Percentiles rank a stretch among this genome's conserved stretches.
These are phyloP conservation scores for Catunica adiposa DNA, from an alignment of 2,329 filamentous ascomycete species.

Conservation along the genomic window DNA sequence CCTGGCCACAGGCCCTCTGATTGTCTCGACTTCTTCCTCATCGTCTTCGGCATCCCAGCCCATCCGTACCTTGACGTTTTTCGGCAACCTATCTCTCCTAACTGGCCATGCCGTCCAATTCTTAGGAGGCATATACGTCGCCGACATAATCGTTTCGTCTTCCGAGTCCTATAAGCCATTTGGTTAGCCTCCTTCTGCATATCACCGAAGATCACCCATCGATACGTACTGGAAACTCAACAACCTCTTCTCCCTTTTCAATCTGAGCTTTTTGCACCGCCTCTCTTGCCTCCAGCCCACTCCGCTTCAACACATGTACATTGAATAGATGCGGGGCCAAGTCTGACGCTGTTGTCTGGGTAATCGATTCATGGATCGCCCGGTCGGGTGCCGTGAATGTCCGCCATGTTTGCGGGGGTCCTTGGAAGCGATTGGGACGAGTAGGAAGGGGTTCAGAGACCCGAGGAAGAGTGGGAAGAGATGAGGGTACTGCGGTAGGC, in stretches of 20 bases:
- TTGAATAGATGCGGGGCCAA: slow-evolving; percentile 67
- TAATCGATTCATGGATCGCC: slow-evolving; percentile 44
- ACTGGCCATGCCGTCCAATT: slow-evolving; percentile 81
- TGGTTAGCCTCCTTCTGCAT: background rate
- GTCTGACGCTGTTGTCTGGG: slow-evolving; percentile 46
- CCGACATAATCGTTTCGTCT: slow-evolving; percentile 8
- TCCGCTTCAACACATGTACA: slow-evolving; percentile 46
- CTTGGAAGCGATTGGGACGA: slow-evolving; percentile 59
- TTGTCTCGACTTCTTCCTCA: background rate
- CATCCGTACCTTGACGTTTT: slow-evolving; percentile 3
- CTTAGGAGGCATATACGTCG: slow-evolving; percentile 30
- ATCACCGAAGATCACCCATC: background rate
- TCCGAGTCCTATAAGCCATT: slow-evolving; percentile 9
- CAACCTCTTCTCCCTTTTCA: slow-evolving; percentile 12
- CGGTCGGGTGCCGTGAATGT: slow-evolving; percentile 45
- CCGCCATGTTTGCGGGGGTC: slow-evolving; percentile 50
- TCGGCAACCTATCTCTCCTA: slow-evolving; percentile 41
- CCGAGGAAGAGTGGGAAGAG: background rate
- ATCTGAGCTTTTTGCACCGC: slow-evolving; percentile 17
- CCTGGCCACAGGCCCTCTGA: background rate
- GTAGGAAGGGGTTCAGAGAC: background rate
- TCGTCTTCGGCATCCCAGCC: background rate
- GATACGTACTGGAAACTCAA: background rate
- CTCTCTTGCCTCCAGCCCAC: slow-evolving; percentile 2
- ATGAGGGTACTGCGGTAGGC: background rate